Percentiles rank a stretch among this genome's conserved stretches.
Evolutionary conservation across 2,329 filamentous ascomycete species (phyloP).

Genomic region (Dactylonectria macrodidyma): DNA sequence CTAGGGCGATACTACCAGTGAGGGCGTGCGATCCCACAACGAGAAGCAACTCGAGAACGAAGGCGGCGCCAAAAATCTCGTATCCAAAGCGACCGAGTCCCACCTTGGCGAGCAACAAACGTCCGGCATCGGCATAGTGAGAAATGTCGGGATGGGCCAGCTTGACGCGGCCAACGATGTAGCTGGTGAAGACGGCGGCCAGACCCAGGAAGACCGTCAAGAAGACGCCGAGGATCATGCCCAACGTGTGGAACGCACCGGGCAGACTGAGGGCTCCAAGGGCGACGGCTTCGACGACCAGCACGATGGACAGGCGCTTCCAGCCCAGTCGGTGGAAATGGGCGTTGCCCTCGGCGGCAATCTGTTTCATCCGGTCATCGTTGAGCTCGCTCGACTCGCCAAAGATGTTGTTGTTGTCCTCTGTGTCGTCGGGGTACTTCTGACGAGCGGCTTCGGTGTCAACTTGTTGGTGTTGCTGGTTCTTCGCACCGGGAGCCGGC

Average conservation of each 20-base stretch:
- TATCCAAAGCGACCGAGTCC: slow-evolving; percentile 23
- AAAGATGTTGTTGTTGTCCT: slow-evolving; percentile 24
- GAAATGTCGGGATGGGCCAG: slow-evolving; percentile 26
- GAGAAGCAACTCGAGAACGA: slow-evolving; percentile 30
- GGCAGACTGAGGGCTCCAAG: slow-evolving; percentile 32
- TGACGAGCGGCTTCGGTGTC: slow-evolving; percentile 7
- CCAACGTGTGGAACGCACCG: slow-evolving; percentile 24
- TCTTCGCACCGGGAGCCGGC: slow-evolving; percentile 4
- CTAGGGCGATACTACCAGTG: slow-evolving; percentile 30
- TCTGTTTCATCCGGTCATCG: slow-evolving; percentile 30
- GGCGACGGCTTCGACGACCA: slow-evolving; percentile 30
- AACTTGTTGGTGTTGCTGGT: slow-evolving; percentile 9
- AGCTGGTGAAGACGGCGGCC: slow-evolving; percentile 29
- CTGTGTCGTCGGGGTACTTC: slow-evolving; percentile 16
- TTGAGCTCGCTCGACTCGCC: slow-evolving; percentile 28
- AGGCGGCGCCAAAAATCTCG: slow-evolving; percentile 20
- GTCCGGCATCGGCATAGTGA: slow-evolving; percentile 30
- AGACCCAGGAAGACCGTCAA: slow-evolving; percentile 18
- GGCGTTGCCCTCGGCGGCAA: slow-evolving; percentile 30
- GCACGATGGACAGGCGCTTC: slow-evolving; percentile 29
- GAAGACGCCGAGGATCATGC: slow-evolving; percentile 30
- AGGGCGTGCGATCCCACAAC: slow-evolving; percentile 31
- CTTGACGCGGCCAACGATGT: slow-evolving; percentile 29
- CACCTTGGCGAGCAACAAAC: slow-evolving; percentile 21
- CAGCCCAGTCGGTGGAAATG: slow-evolving; percentile 29